phyloP scores from a whole-genome alignment of 148 eudicot species.

The Diospyros kaki region DNA sequence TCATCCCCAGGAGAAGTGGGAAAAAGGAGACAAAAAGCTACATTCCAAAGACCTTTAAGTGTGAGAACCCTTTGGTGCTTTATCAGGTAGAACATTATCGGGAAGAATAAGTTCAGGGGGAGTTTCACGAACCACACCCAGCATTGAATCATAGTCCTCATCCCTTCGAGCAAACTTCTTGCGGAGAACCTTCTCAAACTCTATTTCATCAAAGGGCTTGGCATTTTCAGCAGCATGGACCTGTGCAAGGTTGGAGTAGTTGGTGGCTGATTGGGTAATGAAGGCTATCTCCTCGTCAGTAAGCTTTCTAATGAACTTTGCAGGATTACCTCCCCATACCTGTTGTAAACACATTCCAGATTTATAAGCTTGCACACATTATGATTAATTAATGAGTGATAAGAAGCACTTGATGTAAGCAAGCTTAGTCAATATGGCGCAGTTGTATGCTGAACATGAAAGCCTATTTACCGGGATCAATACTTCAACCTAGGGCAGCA shows the following conservation, averaged over 20 bases:
- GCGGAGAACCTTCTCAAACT: conserved; percentile 58
- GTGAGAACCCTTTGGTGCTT: conserved; percentile 38
- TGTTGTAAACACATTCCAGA: conserved; percentile 10
- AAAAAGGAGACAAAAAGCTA: too few relatives aligned
- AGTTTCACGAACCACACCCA: conserved; percentile 55
- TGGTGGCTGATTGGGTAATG: conserved; percentile 51
- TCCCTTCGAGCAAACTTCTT: conserved; percentile 55
- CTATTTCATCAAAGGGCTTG: conserved; percentile 56
- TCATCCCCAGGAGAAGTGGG: too few relatives aligned
- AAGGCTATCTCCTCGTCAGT: conserved; percentile 58
- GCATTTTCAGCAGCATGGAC: conserved; percentile 59
- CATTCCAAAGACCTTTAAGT: conserved; percentile 13
- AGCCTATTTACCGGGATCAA: too few relatives aligned
- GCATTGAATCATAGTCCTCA: conserved; percentile 55
- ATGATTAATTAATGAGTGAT: too few relatives aligned
- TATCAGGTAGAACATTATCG: conserved; percentile 42
- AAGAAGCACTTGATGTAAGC: too few relatives aligned
- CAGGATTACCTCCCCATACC: conserved; percentile 68
- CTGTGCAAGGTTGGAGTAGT: conserved; percentile 48
- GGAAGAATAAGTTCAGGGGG: conserved; percentile 55
- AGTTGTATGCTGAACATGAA: too few relatives aligned
- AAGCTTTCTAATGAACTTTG: conserved; percentile 64
- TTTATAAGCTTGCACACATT: too few relatives aligned
- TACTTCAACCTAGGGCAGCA: too few relatives aligned
- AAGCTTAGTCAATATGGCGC: too few relatives aligned